phyloP scores from a whole-genome alignment of 2,329 filamentous ascomycete genomes.

The Leptographium procerum region DNA sequence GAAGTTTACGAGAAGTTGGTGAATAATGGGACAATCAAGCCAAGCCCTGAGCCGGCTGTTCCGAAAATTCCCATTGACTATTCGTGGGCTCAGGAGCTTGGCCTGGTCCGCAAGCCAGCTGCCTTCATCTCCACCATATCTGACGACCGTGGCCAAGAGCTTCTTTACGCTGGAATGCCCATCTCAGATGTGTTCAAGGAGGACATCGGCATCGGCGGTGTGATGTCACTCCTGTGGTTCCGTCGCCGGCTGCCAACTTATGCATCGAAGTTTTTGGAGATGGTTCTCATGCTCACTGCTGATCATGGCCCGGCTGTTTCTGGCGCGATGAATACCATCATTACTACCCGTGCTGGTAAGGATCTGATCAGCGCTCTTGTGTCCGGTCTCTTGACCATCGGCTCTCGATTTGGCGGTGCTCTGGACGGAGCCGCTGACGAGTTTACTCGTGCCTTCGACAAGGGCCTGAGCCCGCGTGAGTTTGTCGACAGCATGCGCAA shows the following conservation, averaged over 20 bases:
- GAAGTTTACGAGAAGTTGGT: conserved; percentile 83
- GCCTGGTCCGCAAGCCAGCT: conserved; percentile 97
- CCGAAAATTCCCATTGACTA: conserved; percentile 99
- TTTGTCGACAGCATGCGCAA: conserved; percentile 99
- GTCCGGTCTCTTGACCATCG: conserved; percentile 93
- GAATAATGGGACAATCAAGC: conserved; percentile 72
- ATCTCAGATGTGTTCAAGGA: conserved; percentile 99
- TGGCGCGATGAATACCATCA: conserved; percentile 99
- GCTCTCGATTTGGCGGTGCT: conserved; percentile 95
- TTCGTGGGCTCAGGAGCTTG: conserved; percentile 98
- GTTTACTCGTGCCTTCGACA: conserved; percentile 97
- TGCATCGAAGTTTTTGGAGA: conserved; percentile 98
- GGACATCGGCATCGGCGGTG: conserved; percentile 97
- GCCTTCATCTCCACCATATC: conserved; percentile 99
- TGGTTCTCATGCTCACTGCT: conserved; percentile 99
- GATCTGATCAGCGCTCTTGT: conserved; percentile 94
- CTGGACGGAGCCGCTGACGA: conserved; percentile 96
- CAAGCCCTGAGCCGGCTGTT: conserved; percentile 77
- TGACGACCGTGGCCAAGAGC: conserved; percentile 98
- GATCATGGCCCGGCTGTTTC: conserved; percentile 98
- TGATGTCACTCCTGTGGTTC: conserved; percentile 99
- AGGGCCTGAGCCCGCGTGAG: conserved; percentile 94
- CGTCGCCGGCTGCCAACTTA: conserved; percentile 91
- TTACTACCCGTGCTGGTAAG: conserved; percentile 98
- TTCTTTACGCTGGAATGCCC: conserved; percentile 97